A percentile compares a stretch with the other conserved stretches of the same genome.
Evolutionary conservation across 2,329 filamentous ascomycete genomes (phyloP).

Genomic region (Fusarium lyarnte): DNA sequence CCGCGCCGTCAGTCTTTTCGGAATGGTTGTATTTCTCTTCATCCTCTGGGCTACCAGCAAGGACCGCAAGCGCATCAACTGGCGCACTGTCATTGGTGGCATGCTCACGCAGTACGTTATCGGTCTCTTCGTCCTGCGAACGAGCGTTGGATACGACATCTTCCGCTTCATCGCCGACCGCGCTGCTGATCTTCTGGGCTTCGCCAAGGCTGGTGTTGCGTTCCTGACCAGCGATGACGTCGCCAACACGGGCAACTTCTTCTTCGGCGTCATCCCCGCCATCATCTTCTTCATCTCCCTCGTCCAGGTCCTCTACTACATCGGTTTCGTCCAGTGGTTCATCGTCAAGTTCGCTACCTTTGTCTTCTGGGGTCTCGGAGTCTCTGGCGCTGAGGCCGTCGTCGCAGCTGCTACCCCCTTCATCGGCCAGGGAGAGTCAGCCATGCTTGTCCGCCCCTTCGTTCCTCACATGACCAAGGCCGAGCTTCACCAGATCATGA

Average conservation of each 20-base stretch:
- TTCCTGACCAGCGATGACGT: constrained; percentile 69
- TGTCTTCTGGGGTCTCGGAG: constrained; percentile 89
- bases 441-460: constrained; percentile 90
- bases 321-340: constrained; percentile 87
- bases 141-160: constrained; percentile 84
- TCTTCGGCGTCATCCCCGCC: constrained; percentile 82
- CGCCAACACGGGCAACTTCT: constrained; percentile 69
- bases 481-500: constrained; percentile 93
- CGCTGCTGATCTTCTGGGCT: constrained; percentile 78
- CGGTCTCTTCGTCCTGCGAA: constrained; percentile 87
- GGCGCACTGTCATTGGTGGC: constrained; percentile 86
- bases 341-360: constrained; percentile 86
- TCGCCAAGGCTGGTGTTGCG: constrained; percentile 74
- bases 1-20: constrained; percentile 83
- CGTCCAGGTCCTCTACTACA: constrained; percentile 87
- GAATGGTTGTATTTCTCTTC: constrained; percentile 75
- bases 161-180: constrained; percentile 87
- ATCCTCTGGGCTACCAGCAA: constrained; percentile 76
- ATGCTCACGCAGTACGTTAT: constrained; percentile 91
- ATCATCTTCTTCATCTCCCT: constrained; percentile 97
- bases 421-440: constrained; percentile 93
- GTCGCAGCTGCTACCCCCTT: constrained; percentile 93
- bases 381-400: constrained; percentile 92
- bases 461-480: constrained; percentile 85
- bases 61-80: constrained; percentile 71